phyloP scores from a whole-genome alignment of 768 basidiomycete genomes.

The Mycena pura region DNA sequence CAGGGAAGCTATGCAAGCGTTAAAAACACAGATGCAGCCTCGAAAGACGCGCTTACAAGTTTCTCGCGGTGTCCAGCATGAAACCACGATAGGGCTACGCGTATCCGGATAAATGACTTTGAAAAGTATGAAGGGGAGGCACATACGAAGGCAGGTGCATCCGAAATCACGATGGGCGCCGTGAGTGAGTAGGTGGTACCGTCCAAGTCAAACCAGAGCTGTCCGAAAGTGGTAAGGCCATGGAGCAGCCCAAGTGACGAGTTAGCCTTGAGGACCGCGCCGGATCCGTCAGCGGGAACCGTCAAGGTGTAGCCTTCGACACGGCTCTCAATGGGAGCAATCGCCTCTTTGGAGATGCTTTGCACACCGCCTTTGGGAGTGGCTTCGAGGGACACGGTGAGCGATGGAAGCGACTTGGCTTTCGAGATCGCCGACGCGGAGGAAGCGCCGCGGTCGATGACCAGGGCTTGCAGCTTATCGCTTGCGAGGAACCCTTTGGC shows the following conservation, averaged over 20 bases:
- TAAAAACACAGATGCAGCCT: neutral
- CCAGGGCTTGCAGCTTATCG: constrained; percentile 51
- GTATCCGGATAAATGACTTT: neutral
- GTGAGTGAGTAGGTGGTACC: constrained; percentile 43
- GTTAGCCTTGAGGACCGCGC: constrained; percentile 48
- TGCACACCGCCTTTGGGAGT: constrained; percentile 19
- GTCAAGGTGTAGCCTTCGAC: constrained; percentile 52
- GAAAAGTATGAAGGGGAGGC: neutral
- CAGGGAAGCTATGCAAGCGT: constrained; percentile 37
- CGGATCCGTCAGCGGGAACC: constrained; percentile 47
- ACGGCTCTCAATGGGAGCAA: constrained; percentile 42
- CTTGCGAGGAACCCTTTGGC: constrained; percentile 39
- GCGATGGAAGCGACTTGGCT: constrained; percentile 39
- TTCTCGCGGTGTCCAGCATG: constrained; percentile 64
- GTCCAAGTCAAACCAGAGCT: constrained; percentile 44
- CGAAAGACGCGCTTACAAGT: constrained; percentile 39
- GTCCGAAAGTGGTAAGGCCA: constrained; percentile 59
- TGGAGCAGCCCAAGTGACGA: constrained; percentile 54
- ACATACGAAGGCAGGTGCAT: constrained; percentile 48
- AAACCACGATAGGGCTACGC: constrained; percentile 54
- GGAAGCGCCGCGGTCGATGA: constrained; percentile 47
- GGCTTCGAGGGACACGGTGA: constrained; percentile 40
- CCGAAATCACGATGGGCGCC: constrained; percentile 49
- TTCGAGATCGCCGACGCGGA: constrained; percentile 36
- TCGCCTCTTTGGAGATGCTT: constrained; percentile 46